Evolutionary conservation across 176 grass and related monocot genomes (phyloP).

Genomic region (Carex cristatella): DNA sequence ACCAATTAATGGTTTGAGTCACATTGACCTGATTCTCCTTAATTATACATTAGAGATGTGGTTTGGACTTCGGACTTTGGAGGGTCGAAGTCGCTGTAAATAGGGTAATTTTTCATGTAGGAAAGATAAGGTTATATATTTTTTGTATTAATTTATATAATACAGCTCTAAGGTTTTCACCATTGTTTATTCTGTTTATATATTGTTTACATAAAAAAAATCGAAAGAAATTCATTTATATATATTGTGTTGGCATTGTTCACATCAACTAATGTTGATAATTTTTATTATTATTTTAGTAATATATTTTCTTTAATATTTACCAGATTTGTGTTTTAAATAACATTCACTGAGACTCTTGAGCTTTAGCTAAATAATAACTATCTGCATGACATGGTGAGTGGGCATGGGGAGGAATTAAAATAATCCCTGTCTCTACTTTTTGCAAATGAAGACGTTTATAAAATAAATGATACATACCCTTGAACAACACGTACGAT

Average conservation of each 20-base stretch:
- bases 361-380: neutral
- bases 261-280: neutral
- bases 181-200: neutral
- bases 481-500: conserved; percentile 82
- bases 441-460: conserved; percentile 21
- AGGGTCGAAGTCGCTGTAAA: neutral
- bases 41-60: neutral
- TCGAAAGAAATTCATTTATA: neutral
- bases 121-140: neutral
- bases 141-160: neutral
- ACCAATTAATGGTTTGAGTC: neutral
- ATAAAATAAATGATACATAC: conserved; percentile 22
- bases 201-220: neutral
- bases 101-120: neutral
- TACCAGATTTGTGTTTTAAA: neutral
- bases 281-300: too few relatives aligned
- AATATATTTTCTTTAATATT: too few relatives aligned
- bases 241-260: neutral
- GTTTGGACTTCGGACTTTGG: neutral
- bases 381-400: conserved; percentile 11
- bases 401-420: conserved; percentile 15
- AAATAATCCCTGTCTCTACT: conserved; percentile 11
- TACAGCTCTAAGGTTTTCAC: neutral
- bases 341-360: neutral
- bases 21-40: neutral